Evolutionary conservation across 805 yeast species (phyloP), one percentile per base, ranked within the genome.

Genomic region (Yamadazyma sp.): DNA sequence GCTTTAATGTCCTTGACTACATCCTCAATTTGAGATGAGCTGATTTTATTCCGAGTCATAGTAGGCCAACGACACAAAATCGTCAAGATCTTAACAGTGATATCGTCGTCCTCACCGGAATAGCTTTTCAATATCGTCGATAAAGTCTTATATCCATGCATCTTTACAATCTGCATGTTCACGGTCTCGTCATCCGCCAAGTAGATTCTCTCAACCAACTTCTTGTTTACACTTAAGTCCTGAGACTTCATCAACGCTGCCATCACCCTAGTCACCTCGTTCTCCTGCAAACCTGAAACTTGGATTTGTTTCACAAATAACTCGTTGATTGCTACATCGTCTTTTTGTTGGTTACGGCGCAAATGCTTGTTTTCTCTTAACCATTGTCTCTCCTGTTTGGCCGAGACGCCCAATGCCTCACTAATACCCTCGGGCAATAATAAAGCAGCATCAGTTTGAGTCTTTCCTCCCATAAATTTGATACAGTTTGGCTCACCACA

Each of bases 391-490:
- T 87, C 95, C 45, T 78, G 79, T 17, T 72, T 71, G 1, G 76
- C 65, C 10, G 76, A 67, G 7, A 90, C 82, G 13, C 95, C 95
- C 32, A 93, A 70, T 0, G 96, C 97, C 45, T 85, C 95, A 7
- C 93, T 79, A 23, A 84, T 73, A 16, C 80, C 76, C 45, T 86
- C 91, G 2, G 98, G 96, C 34, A 91, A 70, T 40, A 87, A 64
- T 26, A 86, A 73, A 1, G 91, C 91, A 21, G 91, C 85, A 49
- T 89, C 95, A 2, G 98, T 89, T 64, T 93, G 99, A 2, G 96
- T 91, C 60, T 89, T 90, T 33, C 99, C 99, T 47, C 98, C 99
- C 69, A 91, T 78, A 48, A 84, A 82, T 22, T 97, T 96, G 28
- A 88, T 73, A 73, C 99, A 91, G 60, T 88, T 90, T 19, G 84